A percentile compares a stretch with the other conserved stretches of the same genome.
Conservation (phyloP, 2,329 filamentous ascomycete genomes). For the Chaetomiaceae sp. region DNA sequence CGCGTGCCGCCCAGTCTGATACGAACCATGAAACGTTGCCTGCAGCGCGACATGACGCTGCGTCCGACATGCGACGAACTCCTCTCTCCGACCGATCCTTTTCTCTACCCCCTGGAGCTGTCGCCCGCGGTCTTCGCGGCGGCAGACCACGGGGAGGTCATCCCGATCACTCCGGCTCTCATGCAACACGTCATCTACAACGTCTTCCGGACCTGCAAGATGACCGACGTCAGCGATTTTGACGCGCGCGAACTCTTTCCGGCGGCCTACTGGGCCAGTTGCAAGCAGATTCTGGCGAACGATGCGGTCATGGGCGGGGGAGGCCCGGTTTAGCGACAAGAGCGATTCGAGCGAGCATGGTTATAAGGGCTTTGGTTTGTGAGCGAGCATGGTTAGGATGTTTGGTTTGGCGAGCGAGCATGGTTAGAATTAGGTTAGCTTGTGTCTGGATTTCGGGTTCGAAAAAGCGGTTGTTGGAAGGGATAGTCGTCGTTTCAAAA, state of each 20-base stretch:
- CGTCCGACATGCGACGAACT: slow-evolving; percentile 60
- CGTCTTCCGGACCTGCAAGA: slow-evolving; percentile 43
- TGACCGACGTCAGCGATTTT: slow-evolving; percentile 37
- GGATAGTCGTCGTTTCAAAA: no score
- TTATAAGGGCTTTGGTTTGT: no score
- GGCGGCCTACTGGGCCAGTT: slow-evolving; percentile 44
- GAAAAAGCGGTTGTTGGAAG: no score
- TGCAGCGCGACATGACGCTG: slow-evolving; percentile 55
- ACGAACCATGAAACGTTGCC: slow-evolving; percentile 56
- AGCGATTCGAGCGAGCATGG: no score
- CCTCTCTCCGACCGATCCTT: slow-evolving; percentile 52
- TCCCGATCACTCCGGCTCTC: slow-evolving; percentile 58
- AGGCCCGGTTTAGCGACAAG: no score
- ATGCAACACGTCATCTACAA: slow-evolving; percentile 57
- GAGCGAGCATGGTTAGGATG: no score
- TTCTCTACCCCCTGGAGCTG: slow-evolving; percentile 56
- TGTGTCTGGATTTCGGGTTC: no score
- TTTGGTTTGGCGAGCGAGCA: no score
- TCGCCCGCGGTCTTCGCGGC: slow-evolving; percentile 26
- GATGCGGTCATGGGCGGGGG: no score
- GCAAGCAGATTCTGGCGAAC: background rate
- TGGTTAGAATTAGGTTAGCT: no score
- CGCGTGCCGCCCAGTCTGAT: slow-evolving; percentile 54
- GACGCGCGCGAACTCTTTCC: slow-evolving; percentile 53
- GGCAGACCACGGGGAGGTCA: slow-evolving; percentile 37